phyloP scores from a whole-genome alignment of 352 stramenopile species.

The Phytophthora constricta region DNA sequence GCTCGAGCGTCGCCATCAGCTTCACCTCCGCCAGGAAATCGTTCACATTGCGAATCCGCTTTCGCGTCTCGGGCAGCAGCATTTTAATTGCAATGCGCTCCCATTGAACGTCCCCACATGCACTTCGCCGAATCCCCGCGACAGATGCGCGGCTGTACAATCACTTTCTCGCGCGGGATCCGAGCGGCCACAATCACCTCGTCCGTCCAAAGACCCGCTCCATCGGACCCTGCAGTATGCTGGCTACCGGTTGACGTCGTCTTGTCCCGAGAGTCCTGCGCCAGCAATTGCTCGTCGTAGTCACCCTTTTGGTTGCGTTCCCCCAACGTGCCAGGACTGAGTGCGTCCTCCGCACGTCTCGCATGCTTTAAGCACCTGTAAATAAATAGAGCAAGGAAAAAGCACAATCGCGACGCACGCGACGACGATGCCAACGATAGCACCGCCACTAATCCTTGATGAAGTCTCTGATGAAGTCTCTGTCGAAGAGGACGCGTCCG shows the following conservation, averaged over 20 bases:
- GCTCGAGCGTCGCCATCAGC: conserved; percentile 51
- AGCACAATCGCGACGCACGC: conserved; percentile 9
- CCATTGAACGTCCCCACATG: conserved; percentile 42
- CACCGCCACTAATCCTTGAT: too few relatives aligned
- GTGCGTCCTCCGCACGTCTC: not conserved
- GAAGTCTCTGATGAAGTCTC: too few relatives aligned
- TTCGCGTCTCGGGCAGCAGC: conserved; percentile 26
- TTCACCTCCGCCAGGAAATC: conserved; percentile 55
- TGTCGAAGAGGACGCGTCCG: too few relatives aligned
- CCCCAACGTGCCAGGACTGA: not conserved
- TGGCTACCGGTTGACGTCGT: conserved; percentile 11
- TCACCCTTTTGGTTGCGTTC: conserved; percentile 4
- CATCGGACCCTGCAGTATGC: conserved; percentile 2
- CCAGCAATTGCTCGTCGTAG: conserved; percentile 7
- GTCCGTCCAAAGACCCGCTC: conserved; percentile 27
- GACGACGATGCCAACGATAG: conserved; percentile 25
- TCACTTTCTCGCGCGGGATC: conserved; percentile 47
- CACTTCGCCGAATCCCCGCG: conserved; percentile 53
- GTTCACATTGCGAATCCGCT: conserved; percentile 40
- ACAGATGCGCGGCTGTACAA: conserved; percentile 36
- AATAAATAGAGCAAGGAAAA: conserved; percentile 7
- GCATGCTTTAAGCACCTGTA: conserved; percentile 9
- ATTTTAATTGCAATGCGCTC: conserved; percentile 55
- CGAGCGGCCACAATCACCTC: conserved; percentile 33
- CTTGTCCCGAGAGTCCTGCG: conserved; percentile 15